Percentiles rank a stretch among this genome's conserved stretches.
Conservation (phyloP, 2,329 filamentous ascomycete genomes). For the Alternaria sp. region DNA sequence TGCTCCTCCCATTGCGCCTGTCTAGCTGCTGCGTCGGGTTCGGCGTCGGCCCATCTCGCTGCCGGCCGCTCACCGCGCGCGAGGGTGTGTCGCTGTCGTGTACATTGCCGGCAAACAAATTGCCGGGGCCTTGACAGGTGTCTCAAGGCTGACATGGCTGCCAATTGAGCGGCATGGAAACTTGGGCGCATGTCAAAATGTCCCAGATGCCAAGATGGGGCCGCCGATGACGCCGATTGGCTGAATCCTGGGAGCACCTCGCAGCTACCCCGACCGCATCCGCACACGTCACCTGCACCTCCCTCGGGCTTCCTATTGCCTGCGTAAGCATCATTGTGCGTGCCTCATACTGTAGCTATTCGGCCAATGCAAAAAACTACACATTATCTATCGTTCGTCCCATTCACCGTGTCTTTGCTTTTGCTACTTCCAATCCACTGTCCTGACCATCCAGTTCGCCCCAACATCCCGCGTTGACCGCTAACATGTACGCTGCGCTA, state of each 20-base stretch:
- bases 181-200: slow-evolving; percentile 29
- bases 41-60: slow-evolving; percentile 35
- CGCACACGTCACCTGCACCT: slow-evolving; percentile 32
- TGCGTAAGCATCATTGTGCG: slow-evolving; percentile 16
- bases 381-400: background rate
- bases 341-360: slow-evolving; percentile 7
- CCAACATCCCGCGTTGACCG: slow-evolving; percentile 3
- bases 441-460: slow-evolving; percentile 7
- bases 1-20: slow-evolving; percentile 41
- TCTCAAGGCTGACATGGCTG: slow-evolving; percentile 43
- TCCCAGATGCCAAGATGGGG: slow-evolving; percentile 28
- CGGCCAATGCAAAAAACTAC: slow-evolving; percentile 14
- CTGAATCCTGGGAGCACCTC: slow-evolving; percentile 16
- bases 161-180: slow-evolving; percentile 27
- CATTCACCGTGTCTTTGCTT: slow-evolving; percentile 11
- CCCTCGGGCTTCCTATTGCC: slow-evolving; percentile 19
- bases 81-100: slow-evolving; percentile 33
- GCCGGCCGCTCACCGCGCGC: slow-evolving; percentile 28
- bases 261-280: slow-evolving; percentile 36
- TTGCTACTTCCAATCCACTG: slow-evolving; percentile 1
- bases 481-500: slow-evolving; percentile 62
- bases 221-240: slow-evolving; percentile 30
- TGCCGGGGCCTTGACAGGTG: slow-evolving; percentile 39
- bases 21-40: slow-evolving; percentile 25
- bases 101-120: slow-evolving; percentile 42